Evolutionary conservation across 352 stramenopile species (phyloP).

Genomic region (Phytophthora pinifolia): DNA sequence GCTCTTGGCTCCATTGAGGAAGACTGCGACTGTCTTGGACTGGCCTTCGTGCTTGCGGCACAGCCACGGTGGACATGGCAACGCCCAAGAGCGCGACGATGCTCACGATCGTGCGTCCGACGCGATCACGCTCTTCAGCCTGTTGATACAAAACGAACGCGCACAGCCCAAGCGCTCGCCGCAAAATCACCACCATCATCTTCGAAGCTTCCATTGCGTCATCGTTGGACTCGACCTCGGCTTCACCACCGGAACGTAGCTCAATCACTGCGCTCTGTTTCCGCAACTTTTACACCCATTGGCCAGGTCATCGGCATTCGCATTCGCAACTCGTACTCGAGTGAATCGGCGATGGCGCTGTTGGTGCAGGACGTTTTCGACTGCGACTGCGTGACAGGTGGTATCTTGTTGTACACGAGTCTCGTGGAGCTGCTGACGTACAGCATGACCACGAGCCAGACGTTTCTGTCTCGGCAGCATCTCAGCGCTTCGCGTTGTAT

Average conservation of each 20-base stretch:
- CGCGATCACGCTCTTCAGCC: conserved; percentile 1
- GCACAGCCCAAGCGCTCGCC: conserved; percentile 11
- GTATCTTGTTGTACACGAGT: conserved; percentile 71
- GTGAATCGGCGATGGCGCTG: conserved; percentile 39
- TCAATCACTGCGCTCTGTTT: conserved; percentile 68
- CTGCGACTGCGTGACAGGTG: conserved; percentile 65
- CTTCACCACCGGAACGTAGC: conserved; percentile 41
- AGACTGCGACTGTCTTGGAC: conserved; percentile 40
- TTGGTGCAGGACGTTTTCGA: conserved; percentile 67
- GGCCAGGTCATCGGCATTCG: conserved; percentile 62
- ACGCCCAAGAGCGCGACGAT: not conserved
- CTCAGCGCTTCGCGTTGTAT: conserved; percentile 43
- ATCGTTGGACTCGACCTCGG: conserved; percentile 75
- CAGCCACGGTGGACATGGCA: conserved; percentile 14
- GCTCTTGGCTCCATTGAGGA: conserved; percentile 44
- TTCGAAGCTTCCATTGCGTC: conserved; percentile 72
- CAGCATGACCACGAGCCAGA: conserved; percentile 64
- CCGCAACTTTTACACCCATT: conserved; percentile 75
- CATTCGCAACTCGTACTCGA: conserved; percentile 56
- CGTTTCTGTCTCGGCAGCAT: conserved; percentile 36
- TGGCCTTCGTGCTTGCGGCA: conserved; percentile 46
- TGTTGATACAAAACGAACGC: not conserved
- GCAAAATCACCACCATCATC: conserved; percentile 47
- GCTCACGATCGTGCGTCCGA: not conserved
- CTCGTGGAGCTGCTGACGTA: conserved; percentile 69